Base-by-base conservation (phyloP, 2,329 filamentous ascomycete genomes). In the Aspergillus pseudoviridinutans region DNA sequence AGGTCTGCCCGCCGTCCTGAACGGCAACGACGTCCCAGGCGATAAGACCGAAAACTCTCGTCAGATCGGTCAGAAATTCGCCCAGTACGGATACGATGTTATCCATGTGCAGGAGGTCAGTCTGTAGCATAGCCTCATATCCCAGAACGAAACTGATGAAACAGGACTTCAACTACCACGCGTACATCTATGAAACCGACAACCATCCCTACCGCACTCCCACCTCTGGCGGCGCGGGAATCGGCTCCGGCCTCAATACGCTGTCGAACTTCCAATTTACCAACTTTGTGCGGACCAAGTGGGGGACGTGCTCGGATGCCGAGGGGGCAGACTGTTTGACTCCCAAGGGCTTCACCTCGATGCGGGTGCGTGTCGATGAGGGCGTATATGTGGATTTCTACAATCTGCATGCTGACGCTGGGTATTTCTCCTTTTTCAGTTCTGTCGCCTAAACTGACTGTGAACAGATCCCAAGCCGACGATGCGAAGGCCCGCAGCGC, bases 301-400 rank as follows among this genome's bases (percentile, higher is more conserved):
- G 87, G 86, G 58, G 57, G n/a, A 61, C 46, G 1, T 70, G 67
- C 72, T 84, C 81, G 57, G 70, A 83, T 65, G 79, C 79, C 38
- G 83, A 81, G 0, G 79, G 78, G 0, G 65, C 70, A 1, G 87
- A 89, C 69, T 89, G 87, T 67, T 73, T 88, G 60, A 88, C 86
- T 0, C 87, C 85, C 24, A 89, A 89, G 71, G 87, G 87, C 14
- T 88, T 88, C 70, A 88, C 85, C 0, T 84, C 85, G 50, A 87
- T 89, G 85, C 81, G 85, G 12, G 71, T 82, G 44, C 72, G 77
- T 22, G 63, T 87, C 14, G 78, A 77, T 8, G 74, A 78, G 38
- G 80, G 80, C 17, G 79, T 84, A 7, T 86, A 82, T 58, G 71
- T 87, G 25, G 86, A 89, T 68, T 75, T 83, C 7, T 88, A 88